These are phyloP conservation scores for Berberis vulgaris DNA, from an alignment of 164 flowering plant species.

Conservation along the genomic window DNA sequence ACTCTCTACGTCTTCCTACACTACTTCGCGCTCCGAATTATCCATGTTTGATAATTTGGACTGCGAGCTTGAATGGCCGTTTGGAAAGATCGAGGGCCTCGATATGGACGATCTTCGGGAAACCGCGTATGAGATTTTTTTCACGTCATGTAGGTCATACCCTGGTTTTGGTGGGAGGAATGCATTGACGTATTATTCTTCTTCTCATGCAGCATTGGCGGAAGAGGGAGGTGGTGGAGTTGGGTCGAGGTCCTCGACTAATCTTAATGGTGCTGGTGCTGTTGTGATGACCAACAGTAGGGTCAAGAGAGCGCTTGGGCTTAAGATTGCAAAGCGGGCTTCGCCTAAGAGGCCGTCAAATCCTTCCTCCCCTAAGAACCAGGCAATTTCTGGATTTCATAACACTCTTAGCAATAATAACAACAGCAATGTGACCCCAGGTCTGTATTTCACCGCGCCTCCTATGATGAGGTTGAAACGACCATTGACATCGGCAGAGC, in stretches of 20 bases:
- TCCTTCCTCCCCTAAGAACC: neutral
- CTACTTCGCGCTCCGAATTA: too few species aligned
- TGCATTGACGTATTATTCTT: conserved; percentile 3
- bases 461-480: neutral
- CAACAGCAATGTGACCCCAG: neutral
- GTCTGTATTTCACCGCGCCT: neutral
- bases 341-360: neutral
- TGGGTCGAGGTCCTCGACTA: neutral
- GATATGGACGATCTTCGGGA: conserved; percentile 4
- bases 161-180: conserved; percentile 9
- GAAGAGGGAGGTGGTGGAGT: neutral
- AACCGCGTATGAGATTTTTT: conserved; percentile 7
- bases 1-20: too few species aligned
- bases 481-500: conserved; percentile 6
- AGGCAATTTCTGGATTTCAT: neutral
- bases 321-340: neutral
- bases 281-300: neutral
- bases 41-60: too few species aligned
- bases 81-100: conserved; percentile 2
- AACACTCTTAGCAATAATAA: neutral
- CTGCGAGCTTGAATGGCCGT: conserved; percentile 1
- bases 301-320: conserved; percentile 5
- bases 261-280: neutral
- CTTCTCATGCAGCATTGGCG: neutral
- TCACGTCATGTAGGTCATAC: conserved; percentile 5